Base-by-base conservation (phyloP, 1,139 yeast genomes). In the Lodderomyces orthopsilosis region DNA sequence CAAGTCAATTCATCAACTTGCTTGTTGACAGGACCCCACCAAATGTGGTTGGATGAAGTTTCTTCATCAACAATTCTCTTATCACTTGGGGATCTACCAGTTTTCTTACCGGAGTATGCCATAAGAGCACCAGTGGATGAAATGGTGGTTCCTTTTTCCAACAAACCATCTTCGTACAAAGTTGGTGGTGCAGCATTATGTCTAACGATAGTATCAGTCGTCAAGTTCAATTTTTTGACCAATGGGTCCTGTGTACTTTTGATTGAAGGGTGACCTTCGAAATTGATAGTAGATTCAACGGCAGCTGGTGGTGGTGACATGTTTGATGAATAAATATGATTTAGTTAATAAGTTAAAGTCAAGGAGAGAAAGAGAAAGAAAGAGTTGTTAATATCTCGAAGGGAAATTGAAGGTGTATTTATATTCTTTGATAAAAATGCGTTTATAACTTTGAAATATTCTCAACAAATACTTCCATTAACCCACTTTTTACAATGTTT, bases 11-110 rank as follows among this genome's bases (percentile, higher is more conserved):
- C 96, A 51, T 89, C 85, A 59, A 93, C 93, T 71, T 91, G 88
- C 71, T 87, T 89, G 76, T 93, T 93, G 58, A 93, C 98, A 8
- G 98, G 98, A 24, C 98, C 98, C 98, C 98, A 93, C 98, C 98
- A 93, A 57, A 93, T 82, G 63, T 91, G 75, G 50, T 87, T 80
- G 46, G 79, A 68, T 35, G 97, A 90, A 43, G 94, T 76, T 56
- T 80, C 85, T 74, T 93, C 98, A 57, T 91, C 97, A 53, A 93
- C 98, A 68, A 93, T 88, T 74, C 98, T 89, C 70, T 93, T 93
- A 72, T 93, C 98, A 75, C 85, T 87, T 65, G 98, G 98, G 37
- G 98, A 93, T 71, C 98, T 86, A 58, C 98, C 98, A 46, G 98
- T 93, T 75, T 93, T 93, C 58, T 81, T 76, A 63, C 98, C 98